Percentiles rank a stretch among this genome's conserved stretches.
Conservation (phyloP, 1,284 basidiomycete species). For the Tilletia caries region DNA sequence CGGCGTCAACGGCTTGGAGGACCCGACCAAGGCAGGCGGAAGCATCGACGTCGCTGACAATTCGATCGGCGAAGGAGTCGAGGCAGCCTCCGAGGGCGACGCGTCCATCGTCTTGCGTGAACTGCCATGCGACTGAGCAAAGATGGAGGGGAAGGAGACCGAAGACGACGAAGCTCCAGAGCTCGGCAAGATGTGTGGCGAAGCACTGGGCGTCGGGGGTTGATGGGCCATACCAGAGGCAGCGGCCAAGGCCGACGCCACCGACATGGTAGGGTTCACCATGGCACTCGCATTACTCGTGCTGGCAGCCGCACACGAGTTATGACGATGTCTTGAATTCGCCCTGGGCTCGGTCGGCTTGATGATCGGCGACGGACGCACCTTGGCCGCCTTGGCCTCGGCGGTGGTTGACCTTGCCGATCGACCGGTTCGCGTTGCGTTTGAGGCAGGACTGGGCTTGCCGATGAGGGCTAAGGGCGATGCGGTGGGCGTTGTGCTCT, state of each 20-base stretch:
- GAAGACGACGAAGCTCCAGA: neutral
- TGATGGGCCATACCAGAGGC: conserved; percentile 2
- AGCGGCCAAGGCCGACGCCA: neutral
- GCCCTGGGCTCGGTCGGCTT: conserved; percentile 33
- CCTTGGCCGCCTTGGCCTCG: conserved; percentile 24
- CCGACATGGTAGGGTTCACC: neutral
- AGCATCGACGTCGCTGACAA: conserved; percentile 31
- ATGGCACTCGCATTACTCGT: neutral
- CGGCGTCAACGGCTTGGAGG: conserved; percentile 44
- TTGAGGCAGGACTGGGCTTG: conserved; percentile 22
- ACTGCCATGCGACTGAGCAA: conserved; percentile 5
- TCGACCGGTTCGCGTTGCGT: conserved; percentile 19
- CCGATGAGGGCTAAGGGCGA: conserved; percentile 35
- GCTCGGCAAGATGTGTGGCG: neutral
- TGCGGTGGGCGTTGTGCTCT: conserved; percentile 36
- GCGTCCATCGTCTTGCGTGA: conserved; percentile 31
- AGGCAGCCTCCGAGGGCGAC: conserved; percentile 34
- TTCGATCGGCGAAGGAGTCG: conserved; percentile 50
- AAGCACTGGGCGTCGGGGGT: neutral
- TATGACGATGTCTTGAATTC: neutral
- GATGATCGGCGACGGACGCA: conserved; percentile 47
- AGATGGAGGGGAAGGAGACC: conserved; percentile 4
- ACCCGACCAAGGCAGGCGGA: conserved; percentile 25
- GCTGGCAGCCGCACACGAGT: neutral
- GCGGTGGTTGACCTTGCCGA: conserved; percentile 12